Conservation (phyloP, 768 basidiomycete genomes). For the Phanerochaete carnosa region DNA sequence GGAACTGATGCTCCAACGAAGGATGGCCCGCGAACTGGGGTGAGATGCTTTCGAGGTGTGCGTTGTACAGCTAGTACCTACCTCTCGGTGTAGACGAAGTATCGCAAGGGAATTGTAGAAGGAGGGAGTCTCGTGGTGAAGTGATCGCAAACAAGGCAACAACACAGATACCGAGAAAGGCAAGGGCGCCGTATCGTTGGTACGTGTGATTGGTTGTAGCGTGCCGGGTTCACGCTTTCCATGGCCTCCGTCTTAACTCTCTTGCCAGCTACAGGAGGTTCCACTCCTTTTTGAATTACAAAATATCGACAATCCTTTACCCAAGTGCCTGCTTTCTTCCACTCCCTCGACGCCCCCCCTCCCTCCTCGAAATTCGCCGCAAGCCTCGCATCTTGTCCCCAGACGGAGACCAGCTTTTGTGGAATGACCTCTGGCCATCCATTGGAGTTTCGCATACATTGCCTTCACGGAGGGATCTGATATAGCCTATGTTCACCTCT, state of each 20-base stretch:
- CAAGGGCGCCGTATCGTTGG: not conserved
- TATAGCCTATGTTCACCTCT: no score
- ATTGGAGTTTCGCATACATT: not conserved
- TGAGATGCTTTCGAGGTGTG: no score
- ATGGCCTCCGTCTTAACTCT: not conserved
- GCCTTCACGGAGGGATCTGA: not conserved
- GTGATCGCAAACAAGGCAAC: not conserved
- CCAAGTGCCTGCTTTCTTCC: not conserved
- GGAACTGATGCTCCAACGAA: not conserved
- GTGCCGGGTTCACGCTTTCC: not conserved
- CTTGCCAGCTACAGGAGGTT: not conserved
- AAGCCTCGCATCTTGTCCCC: not conserved
- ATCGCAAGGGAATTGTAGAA: not conserved
- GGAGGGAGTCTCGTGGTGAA: not conserved
- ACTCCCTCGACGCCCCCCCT: not conserved
- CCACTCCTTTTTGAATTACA: not conserved
- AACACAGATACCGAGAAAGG: not conserved
- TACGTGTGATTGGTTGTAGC: not conserved
- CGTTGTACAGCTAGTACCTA: no score
- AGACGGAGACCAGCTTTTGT: not conserved
- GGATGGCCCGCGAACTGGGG: not conserved
- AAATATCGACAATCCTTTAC: not conserved
- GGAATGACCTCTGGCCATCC: not conserved
- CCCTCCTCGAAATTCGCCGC: not conserved
- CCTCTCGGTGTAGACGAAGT: no score